Evolutionary conservation across 768 basidiomycete species (phyloP).

Genomic region (Artomyces pyxidatus): DNA sequence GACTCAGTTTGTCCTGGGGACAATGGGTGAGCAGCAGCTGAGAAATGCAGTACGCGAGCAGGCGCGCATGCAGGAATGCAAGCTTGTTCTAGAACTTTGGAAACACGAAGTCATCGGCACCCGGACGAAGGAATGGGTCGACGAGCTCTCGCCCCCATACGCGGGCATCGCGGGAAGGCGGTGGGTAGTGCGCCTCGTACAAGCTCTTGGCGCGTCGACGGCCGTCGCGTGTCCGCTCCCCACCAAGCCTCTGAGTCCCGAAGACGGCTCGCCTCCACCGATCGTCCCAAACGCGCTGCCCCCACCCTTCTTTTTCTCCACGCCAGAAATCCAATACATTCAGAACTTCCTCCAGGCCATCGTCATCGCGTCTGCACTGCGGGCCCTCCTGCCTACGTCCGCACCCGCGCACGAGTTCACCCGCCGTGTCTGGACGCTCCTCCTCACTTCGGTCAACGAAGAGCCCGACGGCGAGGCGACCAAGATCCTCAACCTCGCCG

Average conservation of each 20-base stretch:
- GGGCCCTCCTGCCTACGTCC: constrained; percentile 42
- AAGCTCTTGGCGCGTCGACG: constrained; percentile 35
- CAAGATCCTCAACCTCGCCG: constrained; percentile 61
- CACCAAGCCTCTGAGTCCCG: constrained; percentile 11
- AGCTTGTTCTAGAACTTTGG: constrained; percentile 47
- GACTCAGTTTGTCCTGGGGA: constrained; percentile 53
- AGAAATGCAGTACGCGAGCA: constrained; percentile 39
- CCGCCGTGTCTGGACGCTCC: constrained; percentile 56
- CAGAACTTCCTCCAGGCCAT: constrained; percentile 58
- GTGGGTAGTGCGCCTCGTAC: constrained; percentile 44
- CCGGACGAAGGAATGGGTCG: constrained; percentile 19
- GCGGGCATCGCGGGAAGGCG: constrained; percentile 12
- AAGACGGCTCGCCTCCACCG: not conserved
- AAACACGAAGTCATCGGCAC: constrained; percentile 25
- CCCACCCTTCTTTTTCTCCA: constrained; percentile 56
- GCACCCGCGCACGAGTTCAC: constrained; percentile 33
- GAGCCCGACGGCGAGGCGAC: constrained; percentile 30
- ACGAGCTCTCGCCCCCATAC: constrained; percentile 8
- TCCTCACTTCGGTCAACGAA: constrained; percentile 46
- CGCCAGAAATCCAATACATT: constrained; percentile 41
- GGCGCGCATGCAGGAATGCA: constrained; percentile 47
- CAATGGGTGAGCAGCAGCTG: constrained; percentile 59
- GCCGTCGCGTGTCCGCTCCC: constrained; percentile 24
- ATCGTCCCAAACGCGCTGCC: constrained; percentile 40
- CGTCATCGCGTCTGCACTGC: constrained; percentile 52